Base-by-base conservation (phyloP, 306 rosid genomes). In the Acacia melanoxylon region DNA sequence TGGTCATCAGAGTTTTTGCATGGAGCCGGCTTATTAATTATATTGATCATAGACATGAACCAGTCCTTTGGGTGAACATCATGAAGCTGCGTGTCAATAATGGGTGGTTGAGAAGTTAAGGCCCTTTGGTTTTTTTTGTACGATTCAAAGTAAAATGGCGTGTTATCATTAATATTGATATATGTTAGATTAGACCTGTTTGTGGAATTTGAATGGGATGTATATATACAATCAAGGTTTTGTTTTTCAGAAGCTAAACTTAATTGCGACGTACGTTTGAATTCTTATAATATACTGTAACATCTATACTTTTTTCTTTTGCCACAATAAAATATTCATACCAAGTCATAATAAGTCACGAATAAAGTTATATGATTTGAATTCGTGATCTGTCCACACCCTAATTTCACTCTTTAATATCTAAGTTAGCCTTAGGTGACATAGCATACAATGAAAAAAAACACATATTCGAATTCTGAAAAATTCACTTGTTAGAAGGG, bases 101-200 rank as follows among this genome's bases (percentile, higher is more conserved):
- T 74, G 80, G 80, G 22, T 35, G 56, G 67, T 63, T 10, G 75
- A 74, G 40, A 81, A 63, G 16, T 10, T 22, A 24, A 45, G 42
- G 44, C 27, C 12, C 4, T 59, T 42, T 11, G 27, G 4, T 29
- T 31, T 31, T 29, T 1, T 3, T 6, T 8, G 8, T 41, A 62
- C 29, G 68, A 27, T 81, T 75, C 78, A 58, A 44, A 76, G 77
- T 76, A 45, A 68, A 54, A 68, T 22, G 62, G 56, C 68, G 8
- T 63, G 84, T 49, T 35, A 65, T 33, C 70, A 33, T 16, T 12
- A 61, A 16, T 61, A 61, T 31, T 33, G 20, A 33, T 66, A 33
- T 17, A 10, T 25, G 66, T 10, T 10, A 25, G 33, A 56, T 22
- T 59, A 3, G 31, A 22, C 31, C 15, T 1, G 5, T 12, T 46